phyloP scores from a whole-genome alignment of 495 filamentous ascomycete species.

The Neurospora sublineolata region DNA sequence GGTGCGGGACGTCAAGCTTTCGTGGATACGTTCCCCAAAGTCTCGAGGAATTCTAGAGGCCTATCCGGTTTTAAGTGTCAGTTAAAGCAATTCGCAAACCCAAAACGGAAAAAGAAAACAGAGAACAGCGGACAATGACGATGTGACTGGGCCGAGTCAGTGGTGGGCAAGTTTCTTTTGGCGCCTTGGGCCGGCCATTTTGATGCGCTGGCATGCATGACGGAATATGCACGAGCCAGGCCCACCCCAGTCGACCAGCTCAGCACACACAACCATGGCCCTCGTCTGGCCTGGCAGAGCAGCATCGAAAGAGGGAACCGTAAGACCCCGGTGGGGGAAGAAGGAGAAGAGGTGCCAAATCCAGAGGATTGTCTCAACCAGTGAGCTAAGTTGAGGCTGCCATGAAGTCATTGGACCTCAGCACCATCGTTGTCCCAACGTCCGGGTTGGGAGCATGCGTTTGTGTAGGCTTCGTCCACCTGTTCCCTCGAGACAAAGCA shows the following conservation, averaged over 20 bases:
- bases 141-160: conserved; percentile 22
- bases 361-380: background rate
- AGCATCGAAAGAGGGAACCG: conserved; percentile 8
- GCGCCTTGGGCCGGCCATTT: conserved; percentile 35
- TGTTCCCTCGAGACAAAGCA: background rate
- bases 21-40: background rate
- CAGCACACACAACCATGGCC: conserved; percentile 18
- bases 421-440: background rate
- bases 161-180: conserved; percentile 31
- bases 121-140: conserved; percentile 12
- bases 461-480: background rate
- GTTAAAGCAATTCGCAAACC: background rate
- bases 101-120: background rate
- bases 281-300: conserved; percentile 9
- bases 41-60: background rate
- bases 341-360: conserved; percentile 1
- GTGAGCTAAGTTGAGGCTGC: conserved; percentile 6
- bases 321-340: background rate
- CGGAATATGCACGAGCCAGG: conserved; percentile 43
- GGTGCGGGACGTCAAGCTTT: background rate
- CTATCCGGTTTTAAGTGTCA: background rate
- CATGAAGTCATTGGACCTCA: conserved; percentile 4
- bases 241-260: conserved; percentile 32
- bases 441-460: background rate
- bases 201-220: conserved; percentile 51